A percentile compares a stretch with the other conserved stretches of the same genome.
phyloP scores from a whole-genome alignment of 768 basidiomycete genomes.

The Boletus vinaceobasis region DNA sequence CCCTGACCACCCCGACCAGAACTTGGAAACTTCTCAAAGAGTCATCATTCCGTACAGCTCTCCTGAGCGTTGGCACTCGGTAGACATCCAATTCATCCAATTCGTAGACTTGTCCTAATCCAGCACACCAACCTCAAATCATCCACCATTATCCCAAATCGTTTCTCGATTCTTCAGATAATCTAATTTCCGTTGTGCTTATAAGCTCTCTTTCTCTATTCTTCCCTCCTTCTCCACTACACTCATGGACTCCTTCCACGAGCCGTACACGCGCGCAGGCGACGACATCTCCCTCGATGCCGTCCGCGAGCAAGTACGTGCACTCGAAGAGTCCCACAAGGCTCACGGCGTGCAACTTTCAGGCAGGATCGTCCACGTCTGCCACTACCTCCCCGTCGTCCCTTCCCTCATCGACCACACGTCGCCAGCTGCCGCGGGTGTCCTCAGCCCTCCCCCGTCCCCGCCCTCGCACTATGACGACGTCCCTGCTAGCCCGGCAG shows the following conservation, averaged over 20 bases:
- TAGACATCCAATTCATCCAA: neutral
- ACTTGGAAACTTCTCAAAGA: neutral
- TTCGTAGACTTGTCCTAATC: conserved; percentile 20
- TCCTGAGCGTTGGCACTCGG: neutral
- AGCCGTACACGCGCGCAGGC: conserved; percentile 62
- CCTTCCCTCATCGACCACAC: conserved; percentile 52
- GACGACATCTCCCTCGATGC: conserved; percentile 68
- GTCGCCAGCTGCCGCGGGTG: conserved; percentile 37
- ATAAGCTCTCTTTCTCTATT: conserved; percentile 12
- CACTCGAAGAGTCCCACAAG: conserved; percentile 70
- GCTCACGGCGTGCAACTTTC: conserved; percentile 71
- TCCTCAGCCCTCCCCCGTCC: conserved; percentile 74
- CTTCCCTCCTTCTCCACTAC: neutral
- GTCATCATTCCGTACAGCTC: neutral
- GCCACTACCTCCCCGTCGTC: conserved; percentile 82
- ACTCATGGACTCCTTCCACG: conserved; percentile 68
- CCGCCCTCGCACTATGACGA: conserved; percentile 60
- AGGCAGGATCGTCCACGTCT: conserved; percentile 89
- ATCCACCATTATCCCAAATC: conserved; percentile 17
- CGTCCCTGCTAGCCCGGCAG: conserved; percentile 37
- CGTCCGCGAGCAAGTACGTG: conserved; percentile 67
- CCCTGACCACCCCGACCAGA: neutral
- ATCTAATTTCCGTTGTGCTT: conserved; percentile 21
- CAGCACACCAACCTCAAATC: conserved; percentile 26
- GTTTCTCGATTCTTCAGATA: conserved; percentile 26